These are phyloP conservation scores for Imleria badia DNA, from an alignment of 768 basidiomycete species.

Conservation along the genomic window DNA sequence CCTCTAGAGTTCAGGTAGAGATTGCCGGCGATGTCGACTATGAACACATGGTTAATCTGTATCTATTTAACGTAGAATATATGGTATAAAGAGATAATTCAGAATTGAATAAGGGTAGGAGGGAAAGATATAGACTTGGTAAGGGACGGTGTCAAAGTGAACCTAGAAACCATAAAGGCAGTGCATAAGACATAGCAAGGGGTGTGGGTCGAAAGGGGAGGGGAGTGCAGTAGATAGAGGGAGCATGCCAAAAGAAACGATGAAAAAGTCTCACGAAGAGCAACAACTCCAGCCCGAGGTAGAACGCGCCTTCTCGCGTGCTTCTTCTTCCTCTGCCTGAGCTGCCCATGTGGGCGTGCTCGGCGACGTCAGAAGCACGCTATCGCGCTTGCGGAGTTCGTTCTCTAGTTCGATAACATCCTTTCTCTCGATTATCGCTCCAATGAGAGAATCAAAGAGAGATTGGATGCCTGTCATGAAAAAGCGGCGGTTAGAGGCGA, in stretches of 20 bases:
- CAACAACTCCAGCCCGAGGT: slow-evolving; percentile 69
- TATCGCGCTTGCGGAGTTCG: slow-evolving; percentile 76
- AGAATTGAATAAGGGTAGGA: slow-evolving; percentile 33
- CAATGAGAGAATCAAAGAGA: slow-evolving; percentile 78
- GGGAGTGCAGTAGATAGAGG: slow-evolving; percentile 17
- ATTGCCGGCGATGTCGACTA: slow-evolving; percentile 26
- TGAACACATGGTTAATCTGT: slow-evolving; percentile 37
- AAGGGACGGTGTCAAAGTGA: slow-evolving; percentile 22
- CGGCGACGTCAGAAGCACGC: slow-evolving; percentile 68
- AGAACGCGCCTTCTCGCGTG: slow-evolving; percentile 50
- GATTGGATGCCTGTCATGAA: slow-evolving; percentile 64
- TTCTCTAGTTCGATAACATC: slow-evolving; percentile 82
- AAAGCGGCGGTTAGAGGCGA: slow-evolving; percentile 9
- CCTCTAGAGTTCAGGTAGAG: not conserved
- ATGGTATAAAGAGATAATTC: slow-evolving; percentile 43
- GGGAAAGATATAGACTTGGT: slow-evolving; percentile 12
- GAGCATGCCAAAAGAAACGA: slow-evolving; percentile 22
- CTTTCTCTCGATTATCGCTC: slow-evolving; percentile 74
- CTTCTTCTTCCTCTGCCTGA: slow-evolving; percentile 80
- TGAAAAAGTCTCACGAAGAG: slow-evolving; percentile 38
- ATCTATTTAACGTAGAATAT: slow-evolving; percentile 39
- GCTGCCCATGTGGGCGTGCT: slow-evolving; percentile 73
- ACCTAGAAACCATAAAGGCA: slow-evolving; percentile 21
- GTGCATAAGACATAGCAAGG: slow-evolving; percentile 32
- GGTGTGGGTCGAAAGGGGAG: slow-evolving; percentile 15